A percentile compares a stretch with the other conserved stretches of the same genome.
phyloP scores from a whole-genome alignment of 768 basidiomycete genomes.

The Lactarius pseudohatsudake region DNA sequence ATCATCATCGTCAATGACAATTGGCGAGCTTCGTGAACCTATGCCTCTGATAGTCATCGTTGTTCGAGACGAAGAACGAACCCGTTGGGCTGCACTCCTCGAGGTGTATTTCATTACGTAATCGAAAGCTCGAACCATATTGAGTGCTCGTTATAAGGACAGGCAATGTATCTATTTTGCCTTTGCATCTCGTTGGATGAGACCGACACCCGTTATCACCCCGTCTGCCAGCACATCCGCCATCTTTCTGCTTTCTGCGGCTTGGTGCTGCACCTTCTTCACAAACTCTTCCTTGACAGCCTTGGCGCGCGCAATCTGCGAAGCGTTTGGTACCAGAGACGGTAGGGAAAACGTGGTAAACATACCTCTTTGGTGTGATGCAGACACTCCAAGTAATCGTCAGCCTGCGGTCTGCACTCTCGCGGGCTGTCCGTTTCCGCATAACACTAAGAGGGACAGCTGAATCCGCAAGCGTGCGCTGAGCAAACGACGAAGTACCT shows the following conservation, averaged over 20 bases:
- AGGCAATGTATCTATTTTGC: conserved; percentile 12
- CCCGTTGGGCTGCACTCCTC: background rate
- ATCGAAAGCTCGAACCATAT: background rate
- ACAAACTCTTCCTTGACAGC: conserved; percentile 70
- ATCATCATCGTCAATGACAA: conserved; percentile 29
- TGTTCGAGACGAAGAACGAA: background rate
- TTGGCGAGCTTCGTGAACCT: conserved; percentile 27
- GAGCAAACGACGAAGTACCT: conserved; percentile 40
- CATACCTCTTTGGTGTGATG: conserved; percentile 87
- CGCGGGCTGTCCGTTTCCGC: conserved; percentile 71
- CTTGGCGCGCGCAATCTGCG: conserved; percentile 63
- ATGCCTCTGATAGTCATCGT: conserved; percentile 18
- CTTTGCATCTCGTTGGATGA: conserved; percentile 55
- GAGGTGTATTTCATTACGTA: conserved; percentile 12
- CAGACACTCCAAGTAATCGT: conserved; percentile 91
- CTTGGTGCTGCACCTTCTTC: conserved; percentile 60
- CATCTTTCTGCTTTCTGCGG: conserved; percentile 67
- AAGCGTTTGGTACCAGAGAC: background rate
- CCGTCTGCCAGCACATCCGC: conserved; percentile 73
- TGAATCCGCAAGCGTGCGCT: background rate
- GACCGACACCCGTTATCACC: conserved; percentile 70
- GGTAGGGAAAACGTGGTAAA: conserved; percentile 12
- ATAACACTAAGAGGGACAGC: conserved; percentile 63
- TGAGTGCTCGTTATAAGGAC: background rate
- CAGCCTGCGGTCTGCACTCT: conserved; percentile 67